Evolutionary conservation across 208 protist species (phyloP), one percentile per base, ranked within the genome.

Genomic region (Porcisia deanei): DNA sequence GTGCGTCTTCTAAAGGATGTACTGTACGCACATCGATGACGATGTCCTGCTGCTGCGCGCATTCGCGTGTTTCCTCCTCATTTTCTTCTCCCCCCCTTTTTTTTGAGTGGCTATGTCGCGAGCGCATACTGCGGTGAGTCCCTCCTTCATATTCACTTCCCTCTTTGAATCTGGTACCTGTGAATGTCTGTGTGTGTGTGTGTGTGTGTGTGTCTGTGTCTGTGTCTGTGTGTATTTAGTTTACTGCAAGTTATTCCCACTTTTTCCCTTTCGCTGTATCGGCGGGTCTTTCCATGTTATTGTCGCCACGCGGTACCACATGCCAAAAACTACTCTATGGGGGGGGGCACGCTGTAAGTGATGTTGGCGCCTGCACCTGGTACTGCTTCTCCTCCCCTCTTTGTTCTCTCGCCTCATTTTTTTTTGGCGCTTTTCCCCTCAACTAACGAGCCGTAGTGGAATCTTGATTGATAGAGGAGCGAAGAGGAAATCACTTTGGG

Each of bases 181-280:
- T 12, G 47, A 52, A 52, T 54, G 37, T 49, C 60, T n/a, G 6
- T 30, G 43, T 53, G 53, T 74, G 68, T 70, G 47, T 52, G 5
- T 52, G 71, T 25, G 22, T 77, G 8, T 71, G 49, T 77, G 73
- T 65, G 63, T 77, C 60, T 65, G 47, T 54, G 37, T 49, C 43
- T n/a, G 2, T 34, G 2, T 43, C 49, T 45, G 57, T 30, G 43
- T 53, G 53, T 68, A 59, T 70, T 67, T 77, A 25, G 10, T 73
- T 73, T 57, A 73, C 37, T 54, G 52, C 45, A 67, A 57, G 4
- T 57, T 18, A 55, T 55, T 70, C 34, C 43, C 55, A 22, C 30
- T 72, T 79, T 63, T 71, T 66, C 67, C n/a, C 71, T 60, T 73
- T 25, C 60, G 20, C 30, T 30, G 9, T 67, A 39, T 25, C 22